These are phyloP conservation scores for Trichoderma gracile DNA, from an alignment of 2,329 filamentous ascomycete genomes.

Conservation along the genomic window DNA sequence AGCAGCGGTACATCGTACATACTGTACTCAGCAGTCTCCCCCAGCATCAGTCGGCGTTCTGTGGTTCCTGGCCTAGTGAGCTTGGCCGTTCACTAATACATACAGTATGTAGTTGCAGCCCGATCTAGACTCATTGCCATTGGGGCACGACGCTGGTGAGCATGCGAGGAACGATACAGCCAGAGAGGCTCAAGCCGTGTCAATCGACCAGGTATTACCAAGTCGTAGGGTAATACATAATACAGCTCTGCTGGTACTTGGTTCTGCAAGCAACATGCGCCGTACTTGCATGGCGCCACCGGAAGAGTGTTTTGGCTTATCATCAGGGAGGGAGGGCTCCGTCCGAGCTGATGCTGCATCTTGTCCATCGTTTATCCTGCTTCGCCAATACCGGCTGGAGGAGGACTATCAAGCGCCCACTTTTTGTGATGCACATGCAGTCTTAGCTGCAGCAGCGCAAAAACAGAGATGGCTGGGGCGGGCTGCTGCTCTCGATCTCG, in stretches of 20 bases:
- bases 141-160: background rate
- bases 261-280: background rate
- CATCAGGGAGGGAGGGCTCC: constrained; percentile 23
- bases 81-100: background rate
- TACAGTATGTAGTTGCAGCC: no score
- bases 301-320: constrained; percentile 16
- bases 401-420: constrained; percentile 20
- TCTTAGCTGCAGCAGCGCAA: constrained; percentile 23
- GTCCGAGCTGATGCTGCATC: constrained; percentile 26
- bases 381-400: constrained; percentile 15
- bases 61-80: constrained; percentile 15
- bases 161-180: background rate
- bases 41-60: background rate
- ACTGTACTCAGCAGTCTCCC: no score
- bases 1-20: background rate
- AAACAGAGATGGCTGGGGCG: constrained; percentile 27
- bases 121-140: constrained; percentile 5
- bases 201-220: background rate
- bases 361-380: constrained; percentile 16
- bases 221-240: no score
- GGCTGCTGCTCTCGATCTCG: constrained; percentile 20
- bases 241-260: background rate
- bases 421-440: constrained; percentile 21
- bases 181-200: constrained; percentile 7
- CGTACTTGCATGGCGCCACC: constrained; percentile 24